A percentile compares a stretch with the other conserved stretches of the same genome.
Evolutionary conservation across 139 green algal genomes (phyloP).

Genomic region (Ostreobium quekettii): DNA sequence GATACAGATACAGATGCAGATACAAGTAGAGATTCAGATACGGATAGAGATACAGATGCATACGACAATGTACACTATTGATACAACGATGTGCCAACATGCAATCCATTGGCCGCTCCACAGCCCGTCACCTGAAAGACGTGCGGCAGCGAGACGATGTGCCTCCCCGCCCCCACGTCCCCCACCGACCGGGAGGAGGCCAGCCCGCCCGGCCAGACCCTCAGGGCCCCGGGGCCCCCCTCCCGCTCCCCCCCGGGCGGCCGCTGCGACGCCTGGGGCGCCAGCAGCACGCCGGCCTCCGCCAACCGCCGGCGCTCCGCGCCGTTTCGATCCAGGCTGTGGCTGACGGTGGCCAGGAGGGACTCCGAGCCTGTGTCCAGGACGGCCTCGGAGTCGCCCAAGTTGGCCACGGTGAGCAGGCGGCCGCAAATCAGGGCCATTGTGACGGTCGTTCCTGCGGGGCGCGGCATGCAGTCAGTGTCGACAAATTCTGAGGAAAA

Average conservation of each 20-base stretch:
- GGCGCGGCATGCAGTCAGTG: too few relatives aligned
- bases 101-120: too few relatives aligned
- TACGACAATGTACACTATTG: too few relatives aligned
- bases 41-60: too few relatives aligned
- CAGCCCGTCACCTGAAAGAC: constrained; percentile 54
- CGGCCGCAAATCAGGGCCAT: constrained; percentile 30
- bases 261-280: constrained; percentile 38
- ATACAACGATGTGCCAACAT: too few relatives aligned
- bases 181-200: constrained; percentile 77
- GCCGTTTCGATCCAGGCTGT: constrained; percentile 17
- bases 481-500: too few relatives aligned
- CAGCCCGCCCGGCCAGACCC: constrained; percentile 83
- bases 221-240: constrained; percentile 70
- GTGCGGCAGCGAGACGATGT: constrained; percentile 74
- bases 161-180: constrained; percentile 72
- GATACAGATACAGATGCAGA: too few relatives aligned
- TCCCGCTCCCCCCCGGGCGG: too few relatives aligned
- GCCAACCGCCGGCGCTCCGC: constrained; percentile 51
- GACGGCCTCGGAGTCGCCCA: constrained; percentile 61
- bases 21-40: too few relatives aligned
- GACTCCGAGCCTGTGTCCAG: constrained; percentile 38
- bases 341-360: neutral
- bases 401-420: constrained; percentile 46
- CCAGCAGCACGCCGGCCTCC: constrained; percentile 44
- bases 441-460: constrained; percentile 17